A percentile compares a stretch with the other conserved stretches of the same genome.
Conservation (phyloP, 257 asterid species). For the Thymus quinquecostatus region DNA sequence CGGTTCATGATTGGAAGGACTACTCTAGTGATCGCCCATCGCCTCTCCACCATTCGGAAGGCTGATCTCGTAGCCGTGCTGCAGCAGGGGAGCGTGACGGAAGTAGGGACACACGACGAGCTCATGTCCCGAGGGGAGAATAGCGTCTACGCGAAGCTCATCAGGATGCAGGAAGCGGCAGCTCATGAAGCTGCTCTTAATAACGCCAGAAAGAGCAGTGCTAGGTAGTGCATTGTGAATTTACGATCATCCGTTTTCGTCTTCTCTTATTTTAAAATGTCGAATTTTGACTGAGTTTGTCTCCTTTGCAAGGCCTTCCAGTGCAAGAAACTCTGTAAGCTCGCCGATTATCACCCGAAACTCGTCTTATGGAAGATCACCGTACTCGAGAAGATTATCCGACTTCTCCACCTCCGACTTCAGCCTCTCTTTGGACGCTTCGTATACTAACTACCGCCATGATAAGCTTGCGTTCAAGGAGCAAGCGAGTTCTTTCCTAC, state of each 20-base stretch:
- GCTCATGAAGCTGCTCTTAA: constrained; percentile 82
- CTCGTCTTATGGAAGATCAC: constrained; percentile 90
- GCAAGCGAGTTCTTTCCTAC: constrained; percentile 84
- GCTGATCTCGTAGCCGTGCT: constrained; percentile 92
- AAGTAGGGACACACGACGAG: constrained; percentile 88
- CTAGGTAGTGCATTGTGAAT: constrained; percentile 50
- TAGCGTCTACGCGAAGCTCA: constrained; percentile 76
- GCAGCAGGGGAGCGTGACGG: constrained; percentile 65
- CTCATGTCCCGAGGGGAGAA: constrained; percentile 76
- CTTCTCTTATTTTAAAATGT: not conserved
- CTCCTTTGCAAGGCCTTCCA: constrained; percentile 75
- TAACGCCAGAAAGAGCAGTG: constrained; percentile 87
- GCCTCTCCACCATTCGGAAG: constrained; percentile 84
- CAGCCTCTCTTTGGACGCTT: constrained; percentile 75
- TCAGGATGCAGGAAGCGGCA: constrained; percentile 81
- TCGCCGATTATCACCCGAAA: constrained; percentile 86
- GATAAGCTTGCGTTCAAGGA: constrained; percentile 89
- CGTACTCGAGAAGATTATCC: constrained; percentile 82
- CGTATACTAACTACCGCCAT: constrained; percentile 65
- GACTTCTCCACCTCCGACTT: constrained; percentile 95
- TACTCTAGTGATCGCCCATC: constrained; percentile 93
- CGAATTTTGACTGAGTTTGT: not conserved
- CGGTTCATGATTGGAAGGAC: constrained; percentile 95
- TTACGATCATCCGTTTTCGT: not conserved
- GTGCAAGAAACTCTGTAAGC: constrained; percentile 92